Conservation (phyloP, 1,139 yeast genomes). For the Yamadazyma atmosphaerica region DNA sequence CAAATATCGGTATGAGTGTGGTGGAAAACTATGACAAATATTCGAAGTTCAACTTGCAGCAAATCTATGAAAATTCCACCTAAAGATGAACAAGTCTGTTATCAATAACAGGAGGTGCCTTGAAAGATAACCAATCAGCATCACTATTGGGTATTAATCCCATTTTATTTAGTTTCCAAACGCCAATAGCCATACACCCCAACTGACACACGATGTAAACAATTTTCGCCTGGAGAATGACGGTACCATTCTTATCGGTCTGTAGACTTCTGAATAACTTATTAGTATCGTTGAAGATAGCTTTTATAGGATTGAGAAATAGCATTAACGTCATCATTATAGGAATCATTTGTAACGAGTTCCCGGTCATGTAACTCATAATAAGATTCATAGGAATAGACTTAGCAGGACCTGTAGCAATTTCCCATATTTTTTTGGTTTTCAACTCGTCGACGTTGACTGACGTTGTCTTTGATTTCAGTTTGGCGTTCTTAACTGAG, state of each 20-base stretch:
- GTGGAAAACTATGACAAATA: slow-evolving; percentile 60
- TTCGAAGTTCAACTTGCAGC: slow-evolving; percentile 62
- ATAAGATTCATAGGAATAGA: slow-evolving; percentile 83
- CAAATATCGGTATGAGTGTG: slow-evolving; percentile 78
- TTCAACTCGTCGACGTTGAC: slow-evolving; percentile 35
- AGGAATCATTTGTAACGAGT: slow-evolving; percentile 85
- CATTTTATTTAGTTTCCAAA: slow-evolving; percentile 85
- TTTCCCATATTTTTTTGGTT: slow-evolving; percentile 78
- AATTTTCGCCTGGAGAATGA: slow-evolving; percentile 40
- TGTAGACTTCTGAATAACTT: slow-evolving; percentile 38
- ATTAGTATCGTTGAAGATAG: slow-evolving; percentile 59
- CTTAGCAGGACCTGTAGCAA: slow-evolving; percentile 83
- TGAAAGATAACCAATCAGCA: slow-evolving; percentile 95
- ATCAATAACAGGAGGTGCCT: slow-evolving; percentile 27
- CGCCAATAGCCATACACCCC: slow-evolving; percentile 69
- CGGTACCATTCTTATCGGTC: slow-evolving; percentile 37
- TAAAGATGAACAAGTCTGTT: slow-evolving; percentile 9
- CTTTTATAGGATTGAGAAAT: slow-evolving; percentile 73
- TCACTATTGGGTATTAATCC: slow-evolving; percentile 85
- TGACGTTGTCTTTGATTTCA: slow-evolving; percentile 5
- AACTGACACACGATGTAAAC: slow-evolving; percentile 59
- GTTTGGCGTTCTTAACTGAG: slow-evolving; percentile 6
- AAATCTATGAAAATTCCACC: slow-evolving; percentile 52
- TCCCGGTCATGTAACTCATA: slow-evolving; percentile 95
- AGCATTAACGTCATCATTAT: slow-evolving; percentile 88